Evolutionary conservation across 1,284 basidiomycete genomes (phyloP).

Genomic region (Cerioporus squamosus): DNA sequence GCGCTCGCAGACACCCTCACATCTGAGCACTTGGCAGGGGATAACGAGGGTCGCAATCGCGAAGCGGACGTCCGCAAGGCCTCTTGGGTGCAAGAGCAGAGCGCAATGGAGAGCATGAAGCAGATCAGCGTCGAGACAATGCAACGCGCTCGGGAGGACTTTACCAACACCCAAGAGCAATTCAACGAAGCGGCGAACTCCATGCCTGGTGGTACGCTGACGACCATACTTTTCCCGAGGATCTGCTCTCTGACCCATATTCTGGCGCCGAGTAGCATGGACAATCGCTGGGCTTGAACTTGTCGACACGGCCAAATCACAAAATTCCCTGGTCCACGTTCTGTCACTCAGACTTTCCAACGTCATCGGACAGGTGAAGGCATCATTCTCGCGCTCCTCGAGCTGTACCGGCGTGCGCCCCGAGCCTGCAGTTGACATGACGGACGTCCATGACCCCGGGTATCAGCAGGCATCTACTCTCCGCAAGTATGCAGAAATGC

Average conservation of each 20-base stretch:
- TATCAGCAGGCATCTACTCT: constrained; percentile 4
- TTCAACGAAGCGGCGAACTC: constrained; percentile 1
- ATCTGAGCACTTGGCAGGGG: background rate
- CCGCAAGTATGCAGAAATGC: constrained; percentile 7
- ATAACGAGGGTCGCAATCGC: background rate
- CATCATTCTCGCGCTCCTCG: no score
- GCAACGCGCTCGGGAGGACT: constrained; percentile 8
- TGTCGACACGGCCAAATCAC: background rate
- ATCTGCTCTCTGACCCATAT: background rate
- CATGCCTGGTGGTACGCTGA: constrained; percentile 5
- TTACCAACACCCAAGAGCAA: background rate
- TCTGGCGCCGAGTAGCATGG: background rate
- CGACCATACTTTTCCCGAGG: no score
- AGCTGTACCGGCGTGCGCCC: background rate
- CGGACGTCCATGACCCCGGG: constrained; percentile 3
- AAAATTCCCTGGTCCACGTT: no score
- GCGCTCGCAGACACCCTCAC: background rate
- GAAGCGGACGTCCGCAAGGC: constrained; percentile 8
- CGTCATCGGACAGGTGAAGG: no score
- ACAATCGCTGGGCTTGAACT: background rate
- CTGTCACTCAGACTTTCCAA: no score
- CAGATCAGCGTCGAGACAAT: background rate
- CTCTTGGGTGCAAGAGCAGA: constrained; percentile 1
- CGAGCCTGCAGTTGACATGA: background rate
- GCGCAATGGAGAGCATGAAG: constrained; percentile 8